Evolutionary conservation across 805 yeast species (phyloP).

Genomic region (Torulaspora quercuum): DNA sequence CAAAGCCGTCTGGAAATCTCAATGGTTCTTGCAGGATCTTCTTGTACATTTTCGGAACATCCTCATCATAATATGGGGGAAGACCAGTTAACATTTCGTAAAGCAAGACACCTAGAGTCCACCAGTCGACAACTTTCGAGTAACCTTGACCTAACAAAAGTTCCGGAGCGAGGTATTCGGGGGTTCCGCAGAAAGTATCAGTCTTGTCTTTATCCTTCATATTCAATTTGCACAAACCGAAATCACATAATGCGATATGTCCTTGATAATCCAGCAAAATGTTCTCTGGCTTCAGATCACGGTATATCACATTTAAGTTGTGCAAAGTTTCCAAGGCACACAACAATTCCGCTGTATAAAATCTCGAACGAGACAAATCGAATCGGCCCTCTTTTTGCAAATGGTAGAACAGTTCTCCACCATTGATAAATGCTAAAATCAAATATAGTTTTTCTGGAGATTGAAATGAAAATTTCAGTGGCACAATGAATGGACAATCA

Average conservation of each 20-base stretch:
- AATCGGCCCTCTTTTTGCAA: conserved; percentile 87
- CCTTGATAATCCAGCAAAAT: conserved; percentile 93
- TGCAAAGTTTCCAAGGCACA: conserved; percentile 92
- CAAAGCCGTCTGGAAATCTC: conserved; percentile 83
- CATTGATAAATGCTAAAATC: conserved; percentile 89
- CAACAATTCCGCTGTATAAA: conserved; percentile 89
- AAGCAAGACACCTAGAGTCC: conserved; percentile 92
- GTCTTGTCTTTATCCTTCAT: conserved; percentile 87
- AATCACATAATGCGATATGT: conserved; percentile 95
- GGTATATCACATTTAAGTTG: conserved; percentile 84
- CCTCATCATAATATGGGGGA: conserved; percentile 96
- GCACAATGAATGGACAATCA: conserved; percentile 92
- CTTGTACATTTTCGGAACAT: conserved; percentile 87
- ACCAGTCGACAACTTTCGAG: conserved; percentile 95
- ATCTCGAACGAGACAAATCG: conserved; percentile 82
- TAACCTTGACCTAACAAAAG: conserved; percentile 87
- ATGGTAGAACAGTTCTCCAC: conserved; percentile 95
- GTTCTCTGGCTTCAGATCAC: conserved; percentile 96
- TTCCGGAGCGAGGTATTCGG: conserved; percentile 96
- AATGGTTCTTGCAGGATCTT: conserved; percentile 88
- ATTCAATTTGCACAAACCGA: conserved; percentile 92
- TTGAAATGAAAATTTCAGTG: conserved; percentile 93
- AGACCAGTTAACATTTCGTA: conserved; percentile 96
- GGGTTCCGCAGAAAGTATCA: conserved; percentile 96
- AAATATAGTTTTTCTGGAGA: conserved; percentile 92